Evolutionary conservation across 2,329 filamentous ascomycete species (phyloP).

Genomic region (Onygenales sp.): DNA sequence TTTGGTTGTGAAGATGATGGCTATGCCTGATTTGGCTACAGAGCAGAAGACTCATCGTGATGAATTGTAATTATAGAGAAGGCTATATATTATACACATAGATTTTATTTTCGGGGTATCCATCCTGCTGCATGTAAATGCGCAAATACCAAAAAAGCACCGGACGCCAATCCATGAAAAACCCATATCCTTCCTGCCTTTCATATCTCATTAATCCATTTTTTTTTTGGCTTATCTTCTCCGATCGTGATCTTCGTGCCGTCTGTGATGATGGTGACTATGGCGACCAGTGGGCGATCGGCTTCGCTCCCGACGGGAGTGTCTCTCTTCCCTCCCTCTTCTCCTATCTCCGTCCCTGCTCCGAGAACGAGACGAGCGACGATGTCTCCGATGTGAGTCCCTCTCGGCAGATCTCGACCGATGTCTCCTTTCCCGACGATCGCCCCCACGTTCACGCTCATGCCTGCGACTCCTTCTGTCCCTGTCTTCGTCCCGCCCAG

Average conservation of each 20-base stretch:
- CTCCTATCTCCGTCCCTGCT: slow-evolving; percentile 19
- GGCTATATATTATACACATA: slow-evolving; percentile 8
- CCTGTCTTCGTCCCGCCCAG: slow-evolving; percentile 17
- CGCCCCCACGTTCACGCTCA: slow-evolving; percentile 19
- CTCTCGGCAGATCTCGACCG: slow-evolving; percentile 16
- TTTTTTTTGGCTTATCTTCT: slow-evolving; percentile 1
- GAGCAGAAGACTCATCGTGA: slow-evolving; percentile 30
- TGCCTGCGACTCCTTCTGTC: slow-evolving; percentile 39
- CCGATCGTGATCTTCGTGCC: slow-evolving; percentile 18
- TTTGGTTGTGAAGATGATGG: slow-evolving; percentile 94
- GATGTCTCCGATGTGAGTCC: slow-evolving; percentile 11
- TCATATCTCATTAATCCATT: slow-evolving; percentile 5
- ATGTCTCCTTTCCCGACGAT: slow-evolving; percentile 23
- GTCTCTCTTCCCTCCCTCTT: slow-evolving; percentile 16
- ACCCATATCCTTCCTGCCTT: neutral
- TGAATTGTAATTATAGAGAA: slow-evolving; percentile 33
- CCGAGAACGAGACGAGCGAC: slow-evolving; percentile 20
- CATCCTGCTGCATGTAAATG: neutral
- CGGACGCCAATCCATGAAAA: neutral
- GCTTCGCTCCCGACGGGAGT: slow-evolving; percentile 15
- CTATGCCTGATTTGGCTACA: slow-evolving; percentile 62
- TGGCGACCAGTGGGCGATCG: slow-evolving; percentile 16
- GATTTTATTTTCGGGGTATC: neutral
- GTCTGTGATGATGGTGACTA: slow-evolving; percentile 18
- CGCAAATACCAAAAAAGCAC: neutral